Conservation (phyloP, 1,284 basidiomycete genomes). For the Trichosporon sp. region DNA sequence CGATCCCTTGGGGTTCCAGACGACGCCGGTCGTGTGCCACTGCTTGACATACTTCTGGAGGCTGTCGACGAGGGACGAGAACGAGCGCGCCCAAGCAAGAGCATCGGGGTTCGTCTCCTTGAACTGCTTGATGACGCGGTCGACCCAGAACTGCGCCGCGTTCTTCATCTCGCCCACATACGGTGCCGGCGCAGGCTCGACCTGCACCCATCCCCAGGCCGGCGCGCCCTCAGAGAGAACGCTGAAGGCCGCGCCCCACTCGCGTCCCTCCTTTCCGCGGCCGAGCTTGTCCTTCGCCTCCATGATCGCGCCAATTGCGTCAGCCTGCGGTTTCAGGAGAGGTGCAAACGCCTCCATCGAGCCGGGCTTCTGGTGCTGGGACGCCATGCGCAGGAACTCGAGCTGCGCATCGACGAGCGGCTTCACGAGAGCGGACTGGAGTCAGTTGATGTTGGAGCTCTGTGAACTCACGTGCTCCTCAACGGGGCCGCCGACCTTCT, state of each 20-base stretch:
- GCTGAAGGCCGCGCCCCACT: constrained; percentile 79
- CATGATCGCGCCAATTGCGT: constrained; percentile 72
- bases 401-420: constrained; percentile 72
- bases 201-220: constrained; percentile 88
- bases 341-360: constrained; percentile 51
- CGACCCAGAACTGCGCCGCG: constrained; percentile 84
- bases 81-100: constrained; percentile 82
- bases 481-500: constrained; percentile 71
- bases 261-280: constrained; percentile 69
- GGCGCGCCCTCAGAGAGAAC: constrained; percentile 80
- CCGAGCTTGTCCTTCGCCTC: constrained; percentile 77
- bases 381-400: constrained; percentile 68
- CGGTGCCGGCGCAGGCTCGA: constrained; percentile 68
- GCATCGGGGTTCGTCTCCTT: constrained; percentile 93
- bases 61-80: constrained; percentile 72
- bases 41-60: constrained; percentile 82
- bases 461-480: constrained; percentile 67
- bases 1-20: constrained; percentile 75
- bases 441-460: not conserved
- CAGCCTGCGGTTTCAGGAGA: constrained; percentile 72
- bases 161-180: constrained; percentile 86
- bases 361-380: constrained; percentile 78
- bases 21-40: constrained; percentile 81
- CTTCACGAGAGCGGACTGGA: constrained; percentile 70
- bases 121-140: constrained; percentile 88